Base-by-base conservation (phyloP, 2,329 filamentous ascomycete species). In the Aspergillus sp. region DNA sequence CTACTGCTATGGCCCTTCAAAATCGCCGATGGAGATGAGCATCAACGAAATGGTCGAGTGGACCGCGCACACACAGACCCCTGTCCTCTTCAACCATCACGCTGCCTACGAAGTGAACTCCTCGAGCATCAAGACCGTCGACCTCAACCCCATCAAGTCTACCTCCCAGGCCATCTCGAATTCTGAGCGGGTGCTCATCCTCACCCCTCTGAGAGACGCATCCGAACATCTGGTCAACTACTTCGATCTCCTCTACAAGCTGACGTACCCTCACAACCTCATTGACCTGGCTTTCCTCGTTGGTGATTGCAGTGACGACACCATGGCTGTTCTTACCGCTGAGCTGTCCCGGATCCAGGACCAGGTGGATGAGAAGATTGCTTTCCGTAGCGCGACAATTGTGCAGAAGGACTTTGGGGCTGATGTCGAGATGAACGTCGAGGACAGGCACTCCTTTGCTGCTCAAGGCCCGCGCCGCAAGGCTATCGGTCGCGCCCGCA, bases 271-370 rank as follows among this genome's bases (percentile, higher is more conserved):
- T 11, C 95, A 99, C 78, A 85, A 95, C 65, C 84, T 99, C 59
- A 98, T 99, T 73, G 95, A 99, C 74, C 84, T 99, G 54, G 95
- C 87, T 23, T 99, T 99, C 80, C 86, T 99, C 25, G 92, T 99
- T 57, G 91, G 92, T 66, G 95, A 99, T 76, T 94, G 90, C 58
- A 87, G 83, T 42, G 95, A 99, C 73, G 93, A 98, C 70, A 99
- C 95, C 1, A 81, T 96, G 49, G 92, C 91, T n/a, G 86, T 92
- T 8, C 84, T 99, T 47, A 84, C 90, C 2, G 86, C 88, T 63
- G 95, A 99, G 78, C 82, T 98, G 62, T 89, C 96, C 66, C 88
- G 94, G 58, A 87, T 98, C 57, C 95, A 99, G 78, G 89, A 88
- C 70, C 87, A 89, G 63, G 84, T 87, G 23, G 78, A 80, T 30